These are phyloP conservation scores for Yamadazyma scolyti DNA, from an alignment of 805 yeast species.

Conservation along the genomic window DNA sequence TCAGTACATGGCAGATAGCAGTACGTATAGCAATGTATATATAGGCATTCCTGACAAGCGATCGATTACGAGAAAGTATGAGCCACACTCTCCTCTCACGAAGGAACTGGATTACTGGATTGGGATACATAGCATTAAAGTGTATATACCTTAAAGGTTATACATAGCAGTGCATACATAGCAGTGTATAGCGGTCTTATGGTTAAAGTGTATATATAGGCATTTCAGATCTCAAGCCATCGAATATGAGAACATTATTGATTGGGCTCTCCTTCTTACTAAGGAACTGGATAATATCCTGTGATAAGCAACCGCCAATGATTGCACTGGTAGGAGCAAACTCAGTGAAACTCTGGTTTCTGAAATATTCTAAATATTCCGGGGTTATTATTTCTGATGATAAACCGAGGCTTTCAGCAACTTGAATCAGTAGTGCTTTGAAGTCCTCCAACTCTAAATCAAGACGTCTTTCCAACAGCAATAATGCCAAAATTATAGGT, in stretches of 20 bases:
- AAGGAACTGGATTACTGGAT: too few species aligned
- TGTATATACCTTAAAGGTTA: too few species aligned
- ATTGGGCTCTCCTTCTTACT: slow-evolving; percentile 76
- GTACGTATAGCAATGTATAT: too few species aligned
- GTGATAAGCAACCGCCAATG: slow-evolving; percentile 85
- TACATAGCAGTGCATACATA: too few species aligned
- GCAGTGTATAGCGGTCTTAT: too few species aligned
- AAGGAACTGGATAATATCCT: slow-evolving; percentile 80
- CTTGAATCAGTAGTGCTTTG: slow-evolving; percentile 18
- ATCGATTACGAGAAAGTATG: too few species aligned
- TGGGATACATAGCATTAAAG: too few species aligned
- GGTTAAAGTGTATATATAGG: slow-evolving; percentile 63
- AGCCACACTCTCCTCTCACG: too few species aligned
- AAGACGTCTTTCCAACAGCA: slow-evolving; percentile 36
- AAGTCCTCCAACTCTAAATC: slow-evolving; percentile 27
- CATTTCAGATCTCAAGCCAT: slow-evolving; percentile 67
- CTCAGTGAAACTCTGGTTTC: slow-evolving; percentile 56
- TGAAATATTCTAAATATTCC: slow-evolving; percentile 37
- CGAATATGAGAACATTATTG: slow-evolving; percentile 75
- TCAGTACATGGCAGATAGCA: too few species aligned
- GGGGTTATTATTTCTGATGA: slow-evolving; percentile 43
- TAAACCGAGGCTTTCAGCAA: slow-evolving; percentile 30
- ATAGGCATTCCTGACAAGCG: too few species aligned
- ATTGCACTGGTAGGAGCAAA: slow-evolving; percentile 83
- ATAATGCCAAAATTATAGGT: slow-evolving; percentile 57